Percentiles rank a stretch among this genome's conserved stretches.
phyloP scores from a whole-genome alignment of 1,284 basidiomycete species.

The Ganoderma sinense region DNA sequence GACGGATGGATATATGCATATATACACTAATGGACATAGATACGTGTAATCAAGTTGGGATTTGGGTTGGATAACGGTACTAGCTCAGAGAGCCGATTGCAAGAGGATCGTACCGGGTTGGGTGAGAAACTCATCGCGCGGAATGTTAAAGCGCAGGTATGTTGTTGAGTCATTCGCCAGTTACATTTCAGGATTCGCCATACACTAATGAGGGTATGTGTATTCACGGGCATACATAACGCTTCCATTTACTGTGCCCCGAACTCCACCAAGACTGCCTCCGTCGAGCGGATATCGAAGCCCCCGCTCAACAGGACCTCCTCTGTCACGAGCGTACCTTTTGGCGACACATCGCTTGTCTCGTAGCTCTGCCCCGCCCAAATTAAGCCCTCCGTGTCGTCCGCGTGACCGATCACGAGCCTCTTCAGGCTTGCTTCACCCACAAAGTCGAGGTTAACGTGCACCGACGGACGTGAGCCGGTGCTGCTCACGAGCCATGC shows the following conservation, averaged over 20 bases:
- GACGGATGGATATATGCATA: neutral
- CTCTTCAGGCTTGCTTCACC: constrained; percentile 13
- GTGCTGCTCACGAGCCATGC: constrained; percentile 53
- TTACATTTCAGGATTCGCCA: too few species aligned
- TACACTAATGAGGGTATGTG: too few species aligned
- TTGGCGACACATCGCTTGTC: constrained; percentile 54
- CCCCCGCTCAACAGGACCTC: constrained; percentile 48
- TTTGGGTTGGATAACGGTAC: neutral
- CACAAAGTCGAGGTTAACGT: constrained; percentile 46
- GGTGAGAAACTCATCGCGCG: too few species aligned
- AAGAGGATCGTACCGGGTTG: too few species aligned
- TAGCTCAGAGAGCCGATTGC: too few species aligned
- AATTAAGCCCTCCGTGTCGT: constrained; percentile 56
- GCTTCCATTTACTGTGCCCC: neutral
- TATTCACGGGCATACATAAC: too few species aligned
- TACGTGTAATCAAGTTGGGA: neutral
- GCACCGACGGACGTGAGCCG: constrained; percentile 45
- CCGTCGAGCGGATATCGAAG: constrained; percentile 61
- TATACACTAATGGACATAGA: neutral
- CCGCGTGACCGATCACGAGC: constrained; percentile 40
- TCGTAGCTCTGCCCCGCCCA: constrained; percentile 76
- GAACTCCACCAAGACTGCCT: constrained; percentile 55
- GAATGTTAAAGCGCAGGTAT: too few species aligned
- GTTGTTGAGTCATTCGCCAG: too few species aligned
- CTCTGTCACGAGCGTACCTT: constrained; percentile 47